These are phyloP conservation scores for Carex littledalei DNA, from an alignment of 176 grass and related monocot genomes.

Conservation along the genomic window DNA sequence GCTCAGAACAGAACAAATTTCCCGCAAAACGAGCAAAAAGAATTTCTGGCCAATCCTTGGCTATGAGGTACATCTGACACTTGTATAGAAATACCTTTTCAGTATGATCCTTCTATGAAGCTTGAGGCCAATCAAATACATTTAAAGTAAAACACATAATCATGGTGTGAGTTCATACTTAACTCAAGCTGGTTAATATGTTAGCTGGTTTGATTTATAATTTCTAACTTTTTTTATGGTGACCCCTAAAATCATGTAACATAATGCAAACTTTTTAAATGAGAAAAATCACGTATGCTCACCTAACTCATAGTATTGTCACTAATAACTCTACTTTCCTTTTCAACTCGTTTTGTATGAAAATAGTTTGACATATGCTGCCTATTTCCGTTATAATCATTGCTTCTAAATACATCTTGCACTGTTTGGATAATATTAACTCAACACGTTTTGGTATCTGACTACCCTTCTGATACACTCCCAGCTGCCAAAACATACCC, in stretches of 20 bases:
- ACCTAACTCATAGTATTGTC: background rate
- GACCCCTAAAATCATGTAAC: background rate
- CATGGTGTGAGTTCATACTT: background rate
- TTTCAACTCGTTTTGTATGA: background rate
- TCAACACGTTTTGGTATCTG: background rate
- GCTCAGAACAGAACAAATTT: constrained; percentile 81
- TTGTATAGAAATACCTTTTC: background rate
- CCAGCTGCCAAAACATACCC: background rate
- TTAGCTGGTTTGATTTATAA: background rate
- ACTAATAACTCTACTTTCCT: background rate
- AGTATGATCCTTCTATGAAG: background rate
- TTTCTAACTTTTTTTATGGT: background rate
- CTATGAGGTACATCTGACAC: constrained; percentile 49
- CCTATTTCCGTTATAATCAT: background rate
- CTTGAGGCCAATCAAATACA: background rate
- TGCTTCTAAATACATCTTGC: background rate
- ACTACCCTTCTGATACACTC: background rate
- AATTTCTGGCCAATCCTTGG: constrained; percentile 71
- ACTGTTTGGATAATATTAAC: background rate
- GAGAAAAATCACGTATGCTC: background rate
- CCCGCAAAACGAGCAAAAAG: constrained; percentile 70
- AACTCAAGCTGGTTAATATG: background rate
- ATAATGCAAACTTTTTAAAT: background rate
- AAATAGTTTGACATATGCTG: background rate
- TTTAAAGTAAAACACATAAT: background rate